Percentiles rank a stretch among this genome's conserved stretches.
phyloP scores from a whole-genome alignment of 305 asterid species.

The Fraxinus platypoda region DNA sequence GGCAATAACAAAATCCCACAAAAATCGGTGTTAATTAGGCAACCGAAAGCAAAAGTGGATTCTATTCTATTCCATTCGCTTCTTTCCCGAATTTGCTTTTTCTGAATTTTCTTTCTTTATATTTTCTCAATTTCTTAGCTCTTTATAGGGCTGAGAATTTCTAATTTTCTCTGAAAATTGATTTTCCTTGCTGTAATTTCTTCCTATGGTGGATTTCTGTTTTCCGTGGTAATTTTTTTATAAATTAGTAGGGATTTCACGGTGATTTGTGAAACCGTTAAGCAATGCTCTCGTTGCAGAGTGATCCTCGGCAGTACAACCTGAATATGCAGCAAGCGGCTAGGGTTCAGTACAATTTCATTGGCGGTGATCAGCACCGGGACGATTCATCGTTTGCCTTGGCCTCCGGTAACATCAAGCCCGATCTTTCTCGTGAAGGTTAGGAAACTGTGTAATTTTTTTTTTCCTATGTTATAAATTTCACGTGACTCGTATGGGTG shows the following conservation, averaged over 20 bases:
- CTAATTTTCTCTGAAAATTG: neutral
- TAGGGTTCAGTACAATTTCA: slow-evolving; percentile 55
- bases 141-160: neutral
- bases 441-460: neutral
- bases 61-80: slow-evolving; percentile 1
- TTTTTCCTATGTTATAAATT: neutral
- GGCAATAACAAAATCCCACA: neutral
- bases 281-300: slow-evolving; percentile 86
- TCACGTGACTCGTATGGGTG: neutral
- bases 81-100: neutral
- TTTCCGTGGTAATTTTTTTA: neutral
- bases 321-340: slow-evolving; percentile 46
- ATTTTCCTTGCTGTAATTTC: neutral
- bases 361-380: slow-evolving; percentile 41
- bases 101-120: neutral
- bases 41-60: slow-evolving; percentile 2
- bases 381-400: slow-evolving; percentile 43
- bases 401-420: slow-evolving; percentile 36
- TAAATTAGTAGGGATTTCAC: neutral
- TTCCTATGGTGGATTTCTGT: slow-evolving; percentile 1
- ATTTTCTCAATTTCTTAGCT: neutral
- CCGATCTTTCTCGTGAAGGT: slow-evolving; percentile 51
- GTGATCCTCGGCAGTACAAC: slow-evolving; percentile 73
- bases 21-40: neutral
- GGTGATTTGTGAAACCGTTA: slow-evolving; percentile 24